Conservation (phyloP, 177 flowering plant species). For the Tripterygium wilfordii region DNA sequence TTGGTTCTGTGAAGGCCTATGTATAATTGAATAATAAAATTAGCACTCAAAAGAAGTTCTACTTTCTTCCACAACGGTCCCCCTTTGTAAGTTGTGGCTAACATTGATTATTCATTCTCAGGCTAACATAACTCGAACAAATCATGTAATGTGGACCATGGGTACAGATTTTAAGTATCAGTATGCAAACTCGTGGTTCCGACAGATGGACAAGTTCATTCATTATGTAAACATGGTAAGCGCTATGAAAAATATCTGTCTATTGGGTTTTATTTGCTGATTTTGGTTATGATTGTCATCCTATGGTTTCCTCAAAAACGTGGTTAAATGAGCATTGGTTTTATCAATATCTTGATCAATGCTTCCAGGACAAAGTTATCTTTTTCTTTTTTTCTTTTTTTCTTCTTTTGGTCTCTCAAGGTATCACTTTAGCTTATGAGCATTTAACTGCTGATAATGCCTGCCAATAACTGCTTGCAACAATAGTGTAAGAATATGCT, state of each 20-base stretch:
- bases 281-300: no score
- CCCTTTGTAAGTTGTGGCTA: not conserved
- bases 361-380: no score
- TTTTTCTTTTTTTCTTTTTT: no score
- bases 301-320: no score
- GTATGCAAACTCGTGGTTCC: slow-evolving; percentile 86
- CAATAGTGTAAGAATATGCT: no score
- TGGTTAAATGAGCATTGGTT: no score
- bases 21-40: not conserved
- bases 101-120: slow-evolving; percentile 21
- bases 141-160: slow-evolving; percentile 99
- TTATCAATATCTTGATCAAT: no score
- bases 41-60: not conserved
- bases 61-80: not conserved
- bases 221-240: slow-evolving; percentile 88
- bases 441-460: no score
- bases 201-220: slow-evolving; percentile 89
- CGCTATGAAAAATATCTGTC: not conserved
- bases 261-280: not conserved
- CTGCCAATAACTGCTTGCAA: no score
- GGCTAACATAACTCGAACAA: slow-evolving; percentile 91
- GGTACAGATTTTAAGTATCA: slow-evolving; percentile 97
- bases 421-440: no score
- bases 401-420: no score
- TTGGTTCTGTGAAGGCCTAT: no score